These are phyloP conservation scores for Phytophthora uliginosa DNA, from an alignment of 352 stramenopile species.

Conservation along the genomic window DNA sequence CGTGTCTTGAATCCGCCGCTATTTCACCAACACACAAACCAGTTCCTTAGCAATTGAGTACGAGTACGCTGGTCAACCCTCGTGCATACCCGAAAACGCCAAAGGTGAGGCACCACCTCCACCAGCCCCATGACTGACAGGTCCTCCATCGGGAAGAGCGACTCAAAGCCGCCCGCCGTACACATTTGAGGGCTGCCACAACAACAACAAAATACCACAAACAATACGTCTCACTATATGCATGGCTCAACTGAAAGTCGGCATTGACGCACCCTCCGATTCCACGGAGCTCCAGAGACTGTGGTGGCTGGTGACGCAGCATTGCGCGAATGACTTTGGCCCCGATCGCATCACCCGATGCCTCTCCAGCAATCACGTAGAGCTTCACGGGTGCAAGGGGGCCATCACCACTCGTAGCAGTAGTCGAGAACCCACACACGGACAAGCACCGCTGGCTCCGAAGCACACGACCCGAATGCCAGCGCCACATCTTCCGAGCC, in stretches of 20 bases:
- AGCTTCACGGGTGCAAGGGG: constrained; percentile 32
- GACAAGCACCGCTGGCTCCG: constrained; percentile 5
- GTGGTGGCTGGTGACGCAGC: constrained; percentile 24
- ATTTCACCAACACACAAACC: constrained; percentile 1
- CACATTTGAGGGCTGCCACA: constrained; percentile 60
- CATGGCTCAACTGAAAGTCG: not conserved
- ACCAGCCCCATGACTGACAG: constrained; percentile 82
- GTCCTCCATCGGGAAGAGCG: constrained; percentile 79
- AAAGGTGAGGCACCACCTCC: constrained; percentile 72
- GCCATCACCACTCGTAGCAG: not conserved
- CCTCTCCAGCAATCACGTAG: constrained; percentile 79
- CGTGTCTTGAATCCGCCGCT: constrained; percentile 64
- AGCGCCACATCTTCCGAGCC: constrained; percentile 27
- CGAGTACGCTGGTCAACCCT: not conserved
- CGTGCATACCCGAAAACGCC: constrained; percentile 51
- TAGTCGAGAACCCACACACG: constrained; percentile 28
- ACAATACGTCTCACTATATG: not conserved
- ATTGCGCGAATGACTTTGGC: constrained; percentile 74
- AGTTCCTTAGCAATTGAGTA: not conserved
- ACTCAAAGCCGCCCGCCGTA: constrained; percentile 52
- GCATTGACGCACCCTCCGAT: constrained; percentile 60
- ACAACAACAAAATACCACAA: not conserved
- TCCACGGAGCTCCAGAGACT: constrained; percentile 56
- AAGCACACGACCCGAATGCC: constrained; percentile 10
- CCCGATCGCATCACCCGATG: constrained; percentile 82